These are phyloP conservation scores for Salix exigua DNA, from an alignment of 345 rosid species.

Conservation along the genomic window DNA sequence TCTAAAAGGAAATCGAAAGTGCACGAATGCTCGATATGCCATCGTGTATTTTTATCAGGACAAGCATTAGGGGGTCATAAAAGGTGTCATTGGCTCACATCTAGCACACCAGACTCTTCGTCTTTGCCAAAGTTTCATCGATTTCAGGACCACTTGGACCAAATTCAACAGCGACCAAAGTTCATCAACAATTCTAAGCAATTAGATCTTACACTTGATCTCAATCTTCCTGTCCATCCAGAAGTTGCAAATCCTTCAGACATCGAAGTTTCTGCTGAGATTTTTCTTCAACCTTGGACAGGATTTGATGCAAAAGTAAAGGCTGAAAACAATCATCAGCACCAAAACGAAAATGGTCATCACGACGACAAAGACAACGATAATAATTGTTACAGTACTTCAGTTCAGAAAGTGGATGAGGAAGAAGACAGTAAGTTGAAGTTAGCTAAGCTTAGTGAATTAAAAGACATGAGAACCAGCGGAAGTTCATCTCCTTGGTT, in stretches of 20 bases:
- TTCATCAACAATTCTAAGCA: slow-evolving; percentile 32
- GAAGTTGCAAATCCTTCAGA: slow-evolving; percentile 15
- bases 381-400: slow-evolving; percentile 5
- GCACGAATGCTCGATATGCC: slow-evolving; percentile 93
- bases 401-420: slow-evolving; percentile 40
- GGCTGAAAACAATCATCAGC: slow-evolving; percentile 11
- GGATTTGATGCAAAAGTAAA: slow-evolving; percentile 32
- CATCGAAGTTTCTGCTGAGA: slow-evolving; percentile 33
- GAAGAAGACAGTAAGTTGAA: slow-evolving; percentile 62
- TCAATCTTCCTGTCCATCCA: slow-evolving; percentile 58
- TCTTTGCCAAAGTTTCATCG: slow-evolving; percentile 51
- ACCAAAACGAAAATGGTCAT: slow-evolving; percentile 14
- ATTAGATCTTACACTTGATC: slow-evolving; percentile 57
- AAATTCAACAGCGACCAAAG: slow-evolving; percentile 45
- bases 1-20: slow-evolving; percentile 69
- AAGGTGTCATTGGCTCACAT: slow-evolving; percentile 96
- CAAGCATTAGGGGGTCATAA: slow-evolving; percentile 98
- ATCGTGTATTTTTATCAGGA: slow-evolving; percentile 83
- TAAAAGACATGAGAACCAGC: slow-evolving; percentile 44
- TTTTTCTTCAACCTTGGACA: slow-evolving; percentile 44
- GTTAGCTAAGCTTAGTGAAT: slow-evolving; percentile 58
- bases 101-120: slow-evolving; percentile 51
- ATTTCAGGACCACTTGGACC: slow-evolving; percentile 48
- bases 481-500: slow-evolving; percentile 67
- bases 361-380: slow-evolving; percentile 8